Conservation (phyloP, 2,329 filamentous ascomycete species). For the Xylariaceae sp. region DNA sequence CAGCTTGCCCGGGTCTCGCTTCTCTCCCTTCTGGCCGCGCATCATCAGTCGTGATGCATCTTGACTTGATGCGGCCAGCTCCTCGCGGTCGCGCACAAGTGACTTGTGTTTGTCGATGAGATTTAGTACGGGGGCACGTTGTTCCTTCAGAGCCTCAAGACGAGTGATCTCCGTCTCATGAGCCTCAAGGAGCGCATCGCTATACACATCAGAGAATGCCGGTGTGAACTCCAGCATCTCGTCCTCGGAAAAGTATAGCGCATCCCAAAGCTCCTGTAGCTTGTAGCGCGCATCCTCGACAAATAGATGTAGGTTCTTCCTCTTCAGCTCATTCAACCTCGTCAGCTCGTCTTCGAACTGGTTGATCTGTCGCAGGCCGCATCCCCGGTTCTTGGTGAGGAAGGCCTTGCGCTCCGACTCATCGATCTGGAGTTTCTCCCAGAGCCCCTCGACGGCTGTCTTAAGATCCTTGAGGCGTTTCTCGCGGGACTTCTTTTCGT, state of each 20-base stretch:
- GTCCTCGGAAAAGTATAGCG: constrained; percentile 89
- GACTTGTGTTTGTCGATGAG: constrained; percentile 79
- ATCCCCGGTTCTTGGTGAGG: constrained; percentile 81
- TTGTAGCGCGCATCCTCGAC: constrained; percentile 89
- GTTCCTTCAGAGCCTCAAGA: constrained; percentile 75
- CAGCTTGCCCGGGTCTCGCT: constrained; percentile 87
- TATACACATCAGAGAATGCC: constrained; percentile 95
- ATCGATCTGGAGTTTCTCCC: constrained; percentile 82
- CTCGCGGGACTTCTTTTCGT: constrained; percentile 85
- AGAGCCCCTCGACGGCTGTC: constrained; percentile 73
- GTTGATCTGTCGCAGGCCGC: constrained; percentile 85
- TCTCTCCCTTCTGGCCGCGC: constrained; percentile 87
- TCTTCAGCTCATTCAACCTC: constrained; percentile 84
- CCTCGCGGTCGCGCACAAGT: constrained; percentile 78
- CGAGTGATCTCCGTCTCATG: constrained; percentile 87
- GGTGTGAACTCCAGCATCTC: constrained; percentile 98
- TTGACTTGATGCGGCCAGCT: constrained; percentile 83
- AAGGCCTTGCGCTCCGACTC: constrained; percentile 80
- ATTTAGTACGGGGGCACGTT: constrained; percentile 76
- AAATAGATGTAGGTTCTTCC: constrained; percentile 90
- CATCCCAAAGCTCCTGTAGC: constrained; percentile 92
- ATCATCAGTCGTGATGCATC: constrained; percentile 91
- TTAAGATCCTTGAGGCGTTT: constrained; percentile 70
- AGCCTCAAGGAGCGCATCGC: constrained; percentile 87
- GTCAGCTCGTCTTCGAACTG: constrained; percentile 90